phyloP scores from a whole-genome alignment of 2,329 filamentous ascomycete species.

The Apiospora arundinis region DNA sequence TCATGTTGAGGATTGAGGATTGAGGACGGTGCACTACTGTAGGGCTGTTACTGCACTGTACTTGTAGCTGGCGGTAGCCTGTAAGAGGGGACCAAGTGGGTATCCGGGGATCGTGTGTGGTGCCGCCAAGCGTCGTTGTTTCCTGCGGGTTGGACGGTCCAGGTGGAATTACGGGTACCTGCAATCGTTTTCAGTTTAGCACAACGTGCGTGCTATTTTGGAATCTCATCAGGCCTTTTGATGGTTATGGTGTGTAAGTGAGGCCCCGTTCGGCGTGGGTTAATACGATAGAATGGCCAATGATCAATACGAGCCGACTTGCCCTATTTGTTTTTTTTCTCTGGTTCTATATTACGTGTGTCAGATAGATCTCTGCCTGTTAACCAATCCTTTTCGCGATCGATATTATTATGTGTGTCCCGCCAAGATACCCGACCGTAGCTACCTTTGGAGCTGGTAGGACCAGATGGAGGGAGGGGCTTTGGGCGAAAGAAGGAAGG shows the following conservation, averaged over 20 bases:
- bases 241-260: not conserved
- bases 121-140: constrained; percentile 6
- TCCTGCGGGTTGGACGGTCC: constrained; percentile 5
- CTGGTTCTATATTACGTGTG: not conserved
- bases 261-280: not conserved
- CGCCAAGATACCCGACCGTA: not conserved
- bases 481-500: not conserved
- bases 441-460: too few relatives aligned
- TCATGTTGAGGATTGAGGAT: not conserved
- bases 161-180: constrained; percentile 3
- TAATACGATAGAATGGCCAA: not conserved
- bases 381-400: not conserved
- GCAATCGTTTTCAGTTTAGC: constrained; percentile 15
- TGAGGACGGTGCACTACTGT: constrained; percentile 6
- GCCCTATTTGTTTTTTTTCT: not conserved
- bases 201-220: constrained; percentile 12
- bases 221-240: not conserved
- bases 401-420: not conserved
- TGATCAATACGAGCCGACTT: not conserved
- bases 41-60: constrained; percentile 1
- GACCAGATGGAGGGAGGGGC: not conserved
- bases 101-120: constrained; percentile 14
- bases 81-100: constrained; percentile 7
- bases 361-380: not conserved
- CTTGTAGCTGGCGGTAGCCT: not conserved